These are phyloP conservation scores for Phaeoacremonium minimum DNA, from an alignment of 2,329 filamentous ascomycete species.

Conservation along the genomic window DNA sequence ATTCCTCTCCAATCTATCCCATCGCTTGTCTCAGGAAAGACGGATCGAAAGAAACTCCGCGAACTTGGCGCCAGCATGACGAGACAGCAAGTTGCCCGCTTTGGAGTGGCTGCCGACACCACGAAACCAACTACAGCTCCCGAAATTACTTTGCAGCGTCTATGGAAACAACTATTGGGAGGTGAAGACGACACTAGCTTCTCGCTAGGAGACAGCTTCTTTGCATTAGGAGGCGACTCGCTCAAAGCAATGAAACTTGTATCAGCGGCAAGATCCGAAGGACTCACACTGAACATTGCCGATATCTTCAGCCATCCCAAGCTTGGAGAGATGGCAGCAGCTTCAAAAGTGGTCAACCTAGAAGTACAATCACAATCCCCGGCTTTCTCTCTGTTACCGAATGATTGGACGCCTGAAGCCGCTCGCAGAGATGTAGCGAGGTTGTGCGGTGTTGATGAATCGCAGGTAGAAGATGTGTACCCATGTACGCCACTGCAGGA, in stretches of 20 bases:
- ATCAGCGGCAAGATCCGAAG: constrained; percentile 31
- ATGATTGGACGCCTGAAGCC: constrained; percentile 4
- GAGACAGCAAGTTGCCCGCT: constrained; percentile 31
- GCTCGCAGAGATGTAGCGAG: constrained; percentile 27
- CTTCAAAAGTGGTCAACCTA: constrained; percentile 19
- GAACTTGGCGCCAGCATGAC: constrained; percentile 36
- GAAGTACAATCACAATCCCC: constrained; percentile 12
- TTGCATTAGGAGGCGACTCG: constrained; percentile 56
- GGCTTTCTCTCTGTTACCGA: constrained; percentile 17
- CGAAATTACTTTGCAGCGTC: background rate
- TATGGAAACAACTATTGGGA: background rate
- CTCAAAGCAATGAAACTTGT: constrained; percentile 49
- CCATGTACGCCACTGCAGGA: constrained; percentile 52
- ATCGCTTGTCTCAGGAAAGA: constrained; percentile 43
- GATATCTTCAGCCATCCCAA: constrained; percentile 39
- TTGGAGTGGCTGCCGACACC: constrained; percentile 15
- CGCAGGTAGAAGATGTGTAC: constrained; percentile 43
- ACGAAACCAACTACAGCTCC: background rate
- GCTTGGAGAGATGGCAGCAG: constrained; percentile 36
- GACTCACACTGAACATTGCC: constrained; percentile 36
- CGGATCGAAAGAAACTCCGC: constrained; percentile 42
- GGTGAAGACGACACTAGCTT: constrained; percentile 26
- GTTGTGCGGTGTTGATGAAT: constrained; percentile 28
- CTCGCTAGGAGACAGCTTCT: constrained; percentile 53
- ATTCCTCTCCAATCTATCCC: constrained; percentile 41